Evolutionary conservation across 768 basidiomycete species (phyloP).

Genomic region (Cystofilobasidium ferigula): DNA sequence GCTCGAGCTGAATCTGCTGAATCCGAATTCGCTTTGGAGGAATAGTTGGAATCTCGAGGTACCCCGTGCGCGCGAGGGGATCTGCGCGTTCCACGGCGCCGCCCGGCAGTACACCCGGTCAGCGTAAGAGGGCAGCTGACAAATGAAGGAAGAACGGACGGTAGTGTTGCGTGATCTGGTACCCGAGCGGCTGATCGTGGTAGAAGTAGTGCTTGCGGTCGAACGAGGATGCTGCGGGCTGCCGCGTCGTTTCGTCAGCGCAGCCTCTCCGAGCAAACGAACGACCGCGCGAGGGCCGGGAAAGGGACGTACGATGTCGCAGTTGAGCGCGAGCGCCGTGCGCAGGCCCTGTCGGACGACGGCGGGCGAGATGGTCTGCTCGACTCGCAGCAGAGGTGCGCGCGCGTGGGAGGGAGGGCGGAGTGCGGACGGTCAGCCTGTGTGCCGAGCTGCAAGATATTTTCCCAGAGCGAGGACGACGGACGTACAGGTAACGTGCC

Average conservation of each 20-base stretch:
- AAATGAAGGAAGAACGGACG: conserved; percentile 41
- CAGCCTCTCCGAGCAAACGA: no score
- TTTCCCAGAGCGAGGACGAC: not conserved
- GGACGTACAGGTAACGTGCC: conserved; percentile 75
- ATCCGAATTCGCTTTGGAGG: conserved; percentile 51
- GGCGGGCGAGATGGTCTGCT: conserved; percentile 34
- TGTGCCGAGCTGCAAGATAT: not conserved
- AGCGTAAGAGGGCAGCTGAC: not conserved
- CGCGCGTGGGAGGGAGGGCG: conserved; percentile 46
- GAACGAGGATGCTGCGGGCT: conserved; percentile 66
- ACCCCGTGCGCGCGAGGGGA: conserved; percentile 63
- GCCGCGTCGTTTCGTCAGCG: no score
- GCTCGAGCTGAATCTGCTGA: conserved; percentile 89
- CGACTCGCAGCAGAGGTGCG: no score
- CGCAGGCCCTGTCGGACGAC: conserved; percentile 64
- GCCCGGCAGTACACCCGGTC: not conserved
- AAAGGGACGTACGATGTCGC: conserved; percentile 33
- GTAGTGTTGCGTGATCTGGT: conserved; percentile 96
- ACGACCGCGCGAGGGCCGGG: conserved; percentile 22
- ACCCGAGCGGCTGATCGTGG: conserved; percentile 81
- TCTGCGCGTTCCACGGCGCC: conserved; percentile 44
- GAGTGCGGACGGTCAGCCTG: not conserved
- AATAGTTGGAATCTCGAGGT: conserved; percentile 41
- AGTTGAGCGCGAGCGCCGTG: conserved; percentile 62
- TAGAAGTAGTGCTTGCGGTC: conserved; percentile 99